Base-by-base conservation (phyloP, 805 yeast genomes). In the Saccharomycopsis sp. region DNA sequence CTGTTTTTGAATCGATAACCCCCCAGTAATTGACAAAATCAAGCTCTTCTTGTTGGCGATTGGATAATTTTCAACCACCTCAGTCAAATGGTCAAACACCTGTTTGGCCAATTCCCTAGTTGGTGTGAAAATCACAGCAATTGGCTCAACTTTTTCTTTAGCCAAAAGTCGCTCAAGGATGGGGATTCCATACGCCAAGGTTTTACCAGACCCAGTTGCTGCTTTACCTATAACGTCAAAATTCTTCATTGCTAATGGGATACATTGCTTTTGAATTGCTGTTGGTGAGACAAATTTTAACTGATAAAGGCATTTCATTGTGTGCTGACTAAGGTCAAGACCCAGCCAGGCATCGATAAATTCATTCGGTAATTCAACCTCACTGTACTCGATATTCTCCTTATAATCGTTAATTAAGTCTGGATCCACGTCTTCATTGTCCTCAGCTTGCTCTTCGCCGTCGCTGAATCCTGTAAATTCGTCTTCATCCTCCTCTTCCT, bases 81-180 rank as follows among this genome's bases (percentile, higher is more conserved):
- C 62, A 53, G 76, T 74, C 51, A 93, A 60, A 65, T 93, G 97
- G 49, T 81, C 77, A 33, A 80, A 78, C 40, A 93, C 96, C 65
- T 93, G 99, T 53, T 84, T 90, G 0, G 96, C 97, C 56, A 93
- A 72, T 61, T 93, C 99, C 70, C 99, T 75, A 0, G 99, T 93
- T 26, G 99, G 99, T 0, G 96, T 83, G 57, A 93, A 84, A 23
- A 93, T 75, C 9, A 93, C 67, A 3, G 88, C 97, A 3, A 78
- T 66, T 3, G 95, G 89, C 19, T 70, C 56, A 14, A 56, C 59
- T 1, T 51, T 53, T 3, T 57, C 54, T 3, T 59, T 53, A 4
- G 55, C 43, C 16, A 78, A 54, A 47, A 75, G 73, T 48, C 71
- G 75, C 57, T 90, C 96, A 49, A 93, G 61, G 23, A 94, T 81